Evolutionary conservation across 1,139 yeast genomes (phyloP), one percentile per base, ranked within the genome.

Genomic region (Nematodospora anomalae): DNA sequence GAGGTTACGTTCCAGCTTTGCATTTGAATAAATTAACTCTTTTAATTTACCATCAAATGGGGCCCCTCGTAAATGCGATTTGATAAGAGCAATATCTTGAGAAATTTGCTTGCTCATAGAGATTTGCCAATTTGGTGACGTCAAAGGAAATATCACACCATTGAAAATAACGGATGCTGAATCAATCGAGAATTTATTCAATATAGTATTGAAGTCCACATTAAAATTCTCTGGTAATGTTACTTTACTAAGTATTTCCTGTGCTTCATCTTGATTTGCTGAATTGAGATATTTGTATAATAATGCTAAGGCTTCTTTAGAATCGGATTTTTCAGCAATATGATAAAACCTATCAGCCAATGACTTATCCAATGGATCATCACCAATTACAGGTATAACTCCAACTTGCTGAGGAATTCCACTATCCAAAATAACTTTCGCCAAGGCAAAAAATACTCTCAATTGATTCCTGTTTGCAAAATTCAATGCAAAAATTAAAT

Each of bases 401-500:
- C 97, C 98, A 38, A 92, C 54, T 54, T 90, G 86, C 47, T 89
- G 83, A 0, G 96, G 89, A 12, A 85, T 68, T 1, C 80, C 79
- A 28, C 76, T 71, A 20, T 74, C 67, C 18, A 79, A 55, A 13
- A 85, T 69, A 1, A 78, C 62, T 25, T 75, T 69, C 1, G 80
- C 53, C 28, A 79, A 55, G 3, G 79, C 69, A 29, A 72, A 64
- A 22, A 81, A 57, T 1, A 70, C 71, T 24, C 64, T 57, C 41
- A 73, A 50, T 54, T 80, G 78, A 2, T 65, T 60, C 14, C 69
- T 62, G 41, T 77, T 68, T 0, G 81, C 64, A 26, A 88, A 62
- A 46, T 84, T 81, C n/a, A 89, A 53, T 0, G 78, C 86, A 52
- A 89, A 80, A 0, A 92, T 75, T 23, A 85, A 45, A 31, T 88